A percentile compares a stretch with the other conserved stretches of the same genome.
Conservation (phyloP, 2,329 filamentous ascomycete species). For the Paracoccidioides lutzii region DNA sequence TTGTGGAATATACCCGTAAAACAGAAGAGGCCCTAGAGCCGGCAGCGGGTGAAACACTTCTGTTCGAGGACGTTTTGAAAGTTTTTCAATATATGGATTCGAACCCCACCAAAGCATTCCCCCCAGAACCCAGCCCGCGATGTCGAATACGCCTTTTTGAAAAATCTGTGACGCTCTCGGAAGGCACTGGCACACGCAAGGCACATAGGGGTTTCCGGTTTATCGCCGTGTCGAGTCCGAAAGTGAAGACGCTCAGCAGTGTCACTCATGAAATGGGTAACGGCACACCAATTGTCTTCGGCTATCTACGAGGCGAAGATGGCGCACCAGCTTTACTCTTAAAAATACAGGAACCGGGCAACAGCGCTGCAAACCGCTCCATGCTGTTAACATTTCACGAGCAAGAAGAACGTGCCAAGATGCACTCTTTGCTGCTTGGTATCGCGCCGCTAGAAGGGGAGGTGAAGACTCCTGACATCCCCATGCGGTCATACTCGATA, state of each 20-base stretch:
- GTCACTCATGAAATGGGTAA: conserved; percentile 58
- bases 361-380: conserved; percentile 41
- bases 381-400: conserved; percentile 69
- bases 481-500: conserved; percentile 53
- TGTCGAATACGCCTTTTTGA: conserved; percentile 70
- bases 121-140: conserved; percentile 55
- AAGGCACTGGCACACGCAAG: conserved; percentile 57
- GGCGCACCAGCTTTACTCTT: conserved; percentile 58
- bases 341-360: conserved; percentile 52
- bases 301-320: conserved; percentile 59
- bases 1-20: conserved; percentile 72
- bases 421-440: conserved; percentile 63
- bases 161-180: conserved; percentile 51
- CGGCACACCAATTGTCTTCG: conserved; percentile 59
- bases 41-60: conserved; percentile 53
- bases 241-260: conserved; percentile 63
- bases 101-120: conserved; percentile 59
- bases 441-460: conserved; percentile 57
- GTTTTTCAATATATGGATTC: conserved; percentile 73
- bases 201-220: conserved; percentile 71
- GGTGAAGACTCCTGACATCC: conserved; percentile 55
- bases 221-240: conserved; percentile 62
- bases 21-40: conserved; percentile 59
- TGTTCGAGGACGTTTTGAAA: conserved; percentile 56
- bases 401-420: conserved; percentile 53